These are phyloP conservation scores for Dryas drummondii DNA, from an alignment of 306 rosid species.

Conservation along the genomic window DNA sequence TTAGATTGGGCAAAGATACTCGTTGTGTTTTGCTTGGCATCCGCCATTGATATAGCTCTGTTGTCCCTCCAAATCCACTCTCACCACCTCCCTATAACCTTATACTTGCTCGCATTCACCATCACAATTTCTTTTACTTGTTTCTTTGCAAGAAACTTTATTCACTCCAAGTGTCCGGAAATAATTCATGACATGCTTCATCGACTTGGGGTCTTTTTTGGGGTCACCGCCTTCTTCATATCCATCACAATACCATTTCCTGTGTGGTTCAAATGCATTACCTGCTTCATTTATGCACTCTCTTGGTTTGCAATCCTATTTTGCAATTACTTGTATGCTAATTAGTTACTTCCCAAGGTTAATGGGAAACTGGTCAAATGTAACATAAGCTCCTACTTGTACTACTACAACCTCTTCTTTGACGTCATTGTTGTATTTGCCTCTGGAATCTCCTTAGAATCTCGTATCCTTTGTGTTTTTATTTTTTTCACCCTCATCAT, in stretches of 20 bases:
- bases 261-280: background rate
- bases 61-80: background rate
- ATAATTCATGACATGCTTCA: background rate
- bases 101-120: background rate
- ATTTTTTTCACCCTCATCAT: too few species aligned
- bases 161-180: background rate
- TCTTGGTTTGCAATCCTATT: background rate
- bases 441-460: too few species aligned
- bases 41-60: background rate
- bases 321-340: background rate
- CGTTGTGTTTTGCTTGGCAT: slow-evolving; percentile 6
- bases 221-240: slow-evolving; percentile 3
- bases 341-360: too few species aligned
- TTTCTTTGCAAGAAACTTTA: background rate
- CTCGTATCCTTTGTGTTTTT: too few species aligned
- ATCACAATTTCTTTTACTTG: background rate
- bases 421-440: too few species aligned
- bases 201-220: slow-evolving; percentile 7
- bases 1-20: slow-evolving; percentile 1
- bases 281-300: background rate
- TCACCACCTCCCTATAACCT: background rate
- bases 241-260: slow-evolving; percentile 1
- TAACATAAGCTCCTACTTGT: too few species aligned
- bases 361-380: too few species aligned
- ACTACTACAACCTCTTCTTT: too few species aligned